A percentile compares a stretch with the other conserved stretches of the same genome.
These are phyloP conservation scores for Ustilago crameri DNA, from an alignment of 1,284 basidiomycete species.

Conservation along the genomic window DNA sequence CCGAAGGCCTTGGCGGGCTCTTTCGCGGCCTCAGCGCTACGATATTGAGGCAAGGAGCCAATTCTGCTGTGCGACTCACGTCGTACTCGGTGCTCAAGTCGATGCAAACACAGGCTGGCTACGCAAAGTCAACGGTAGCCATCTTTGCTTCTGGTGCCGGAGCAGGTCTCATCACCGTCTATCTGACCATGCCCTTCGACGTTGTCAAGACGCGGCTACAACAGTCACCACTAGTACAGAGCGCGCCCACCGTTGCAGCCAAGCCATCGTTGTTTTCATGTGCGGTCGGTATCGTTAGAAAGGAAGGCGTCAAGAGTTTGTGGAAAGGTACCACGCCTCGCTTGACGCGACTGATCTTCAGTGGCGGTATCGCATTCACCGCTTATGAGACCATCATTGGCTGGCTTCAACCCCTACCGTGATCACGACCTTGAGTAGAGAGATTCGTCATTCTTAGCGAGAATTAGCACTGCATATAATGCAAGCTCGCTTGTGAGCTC, in stretches of 20 bases:
- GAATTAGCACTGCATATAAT: too few relatives aligned
- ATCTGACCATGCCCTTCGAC: slow-evolving; percentile 70
- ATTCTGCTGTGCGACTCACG: slow-evolving; percentile 92
- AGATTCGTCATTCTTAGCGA: too few relatives aligned
- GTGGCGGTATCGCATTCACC: slow-evolving; percentile 51
- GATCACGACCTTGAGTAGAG: too few relatives aligned
- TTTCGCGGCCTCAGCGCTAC: slow-evolving; percentile 90
- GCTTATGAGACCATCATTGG: slow-evolving; percentile 37
- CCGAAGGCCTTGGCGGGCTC: slow-evolving; percentile 79
- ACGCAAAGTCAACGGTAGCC: slow-evolving; percentile 75
- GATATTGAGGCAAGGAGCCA: slow-evolving; percentile 89
- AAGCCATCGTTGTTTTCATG: slow-evolving; percentile 75
- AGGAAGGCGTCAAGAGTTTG: slow-evolving; percentile 86
- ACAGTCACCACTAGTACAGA: slow-evolving; percentile 69
- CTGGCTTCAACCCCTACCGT: slow-evolving; percentile 8
- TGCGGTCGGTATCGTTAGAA: slow-evolving; percentile 83
- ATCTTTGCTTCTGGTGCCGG: slow-evolving; percentile 76
- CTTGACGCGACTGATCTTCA: slow-evolving; percentile 76
- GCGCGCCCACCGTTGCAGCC: slow-evolving; percentile 77
- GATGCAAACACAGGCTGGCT: slow-evolving; percentile 31
- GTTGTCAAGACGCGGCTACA: slow-evolving; percentile 99
- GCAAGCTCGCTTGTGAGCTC: too few relatives aligned
- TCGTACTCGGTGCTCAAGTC: slow-evolving; percentile 87
- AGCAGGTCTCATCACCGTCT: slow-evolving; percentile 94
- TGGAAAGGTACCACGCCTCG: slow-evolving; percentile 95